Evolutionary conservation across 345 rosid species (phyloP).

Genomic region (Clarkia xantiana): DNA sequence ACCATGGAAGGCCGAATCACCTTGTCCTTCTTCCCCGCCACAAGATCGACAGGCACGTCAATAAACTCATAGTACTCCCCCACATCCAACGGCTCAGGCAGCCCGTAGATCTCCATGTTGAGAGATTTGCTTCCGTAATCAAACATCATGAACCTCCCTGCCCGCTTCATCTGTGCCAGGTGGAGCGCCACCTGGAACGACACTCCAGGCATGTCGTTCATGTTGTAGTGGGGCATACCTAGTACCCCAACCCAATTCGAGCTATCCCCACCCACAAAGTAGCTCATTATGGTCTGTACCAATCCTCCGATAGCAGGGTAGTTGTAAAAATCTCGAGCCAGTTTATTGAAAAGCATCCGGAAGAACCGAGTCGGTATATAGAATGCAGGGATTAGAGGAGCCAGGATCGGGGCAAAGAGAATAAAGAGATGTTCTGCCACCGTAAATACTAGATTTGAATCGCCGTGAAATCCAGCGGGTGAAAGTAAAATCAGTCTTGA

Average conservation of each 20-base stretch:
- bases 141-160: slow-evolving; percentile 64
- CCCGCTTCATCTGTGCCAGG: slow-evolving; percentile 78
- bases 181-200: slow-evolving; percentile 70
- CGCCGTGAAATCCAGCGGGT: slow-evolving; percentile 94
- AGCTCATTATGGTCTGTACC: slow-evolving; percentile 87
- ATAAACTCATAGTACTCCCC: slow-evolving; percentile 57
- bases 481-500: slow-evolving; percentile 67
- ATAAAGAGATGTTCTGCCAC: slow-evolving; percentile 41
- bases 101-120: slow-evolving; percentile 65
- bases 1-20: slow-evolving; percentile 79
- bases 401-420: slow-evolving; percentile 45
- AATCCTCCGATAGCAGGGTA: slow-evolving; percentile 96
- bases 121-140: slow-evolving; percentile 60
- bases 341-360: slow-evolving; percentile 85
- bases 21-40: slow-evolving; percentile 73
- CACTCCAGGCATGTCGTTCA: slow-evolving; percentile 96
- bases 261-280: slow-evolving; percentile 83
- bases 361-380: slow-evolving; percentile 94
- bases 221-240: slow-evolving; percentile 90
- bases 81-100: slow-evolving; percentile 75
- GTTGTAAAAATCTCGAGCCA: slow-evolving; percentile 90
- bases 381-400: slow-evolving; percentile 50
- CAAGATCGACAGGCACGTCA: slow-evolving; percentile 71
- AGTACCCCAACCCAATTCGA: slow-evolving; percentile 96
- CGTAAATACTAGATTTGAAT: slow-evolving; percentile 49